Evolutionary conservation across 139 green algal species (phyloP), one percentile per base, ranked within the genome.

Genomic region (Nannochloris sp.): DNA sequence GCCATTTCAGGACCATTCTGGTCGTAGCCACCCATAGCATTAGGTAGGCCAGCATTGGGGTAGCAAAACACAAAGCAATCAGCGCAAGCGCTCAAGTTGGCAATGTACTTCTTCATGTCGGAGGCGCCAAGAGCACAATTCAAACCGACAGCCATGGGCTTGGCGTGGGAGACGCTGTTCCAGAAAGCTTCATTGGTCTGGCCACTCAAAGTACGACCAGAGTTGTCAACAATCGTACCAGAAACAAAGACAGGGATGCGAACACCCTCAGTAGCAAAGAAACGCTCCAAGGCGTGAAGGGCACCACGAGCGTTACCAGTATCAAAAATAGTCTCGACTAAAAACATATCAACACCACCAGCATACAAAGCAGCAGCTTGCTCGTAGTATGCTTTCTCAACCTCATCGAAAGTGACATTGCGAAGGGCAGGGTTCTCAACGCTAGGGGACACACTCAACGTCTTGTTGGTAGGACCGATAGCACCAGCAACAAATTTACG

Each of bases 301-400:
- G 92, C 90, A 6, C 92, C 92, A 80, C 97, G 96, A 58, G 93
- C 89, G 68, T 98, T 98, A 14, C 95, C 78, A 8, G 93, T 98
- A 82, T 98, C 93, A 61, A 98, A 98, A 79, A 98, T 98, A 34
- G 93, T 98, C 82, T 98, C 93, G 61, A 98, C 90, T 61, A 98
- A 74, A 66, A 98, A 91, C 73, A 98, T 23, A 76, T 98, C 93
- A 29, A 96, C 87, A 23, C 92, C 93, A 23, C 90, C 93, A 33
- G 89, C 89, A 30, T 89, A 78, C 75, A 98, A 82, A 2, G 78
- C 91, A 44, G 81, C 65, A 8, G 82, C 76, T 82, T 98, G 93
- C 75, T 95, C 77, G 66, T 89, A 93, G 85, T 98, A 98, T 0
- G 91, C 86, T 29, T 86, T 70, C 56, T 95, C 89, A 32, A 98